Evolutionary conservation across 169 alveolate species (phyloP).

Genomic region (Hammondia hammondi): DNA sequence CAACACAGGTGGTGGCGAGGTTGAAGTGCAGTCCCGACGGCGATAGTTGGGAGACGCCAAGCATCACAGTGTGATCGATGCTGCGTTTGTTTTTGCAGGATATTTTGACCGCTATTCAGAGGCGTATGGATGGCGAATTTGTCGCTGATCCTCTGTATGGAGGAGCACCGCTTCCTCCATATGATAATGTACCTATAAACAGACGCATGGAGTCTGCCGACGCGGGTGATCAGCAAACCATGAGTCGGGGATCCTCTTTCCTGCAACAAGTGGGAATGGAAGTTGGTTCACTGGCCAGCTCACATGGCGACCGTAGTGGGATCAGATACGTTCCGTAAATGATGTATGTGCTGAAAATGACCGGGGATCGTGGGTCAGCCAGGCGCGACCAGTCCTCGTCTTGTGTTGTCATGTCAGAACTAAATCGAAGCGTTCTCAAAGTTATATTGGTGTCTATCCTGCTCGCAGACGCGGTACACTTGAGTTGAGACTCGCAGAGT

Average conservation of each 20-base stretch:
- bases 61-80: background rate
- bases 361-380: slow-evolving; percentile 10
- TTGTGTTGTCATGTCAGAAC: background rate
- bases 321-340: slow-evolving; percentile 40
- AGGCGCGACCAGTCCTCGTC: slow-evolving; percentile 6
- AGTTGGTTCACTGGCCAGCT: slow-evolving; percentile 40
- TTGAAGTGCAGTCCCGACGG: background rate
- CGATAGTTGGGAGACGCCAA: background rate
- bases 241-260: slow-evolving; percentile 26
- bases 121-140: slow-evolving; percentile 46
- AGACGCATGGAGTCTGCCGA: slow-evolving; percentile 14
- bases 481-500: too few relatives aligned
- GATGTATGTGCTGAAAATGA: background rate
- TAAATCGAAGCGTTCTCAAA: background rate
- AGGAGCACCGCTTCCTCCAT: slow-evolving; percentile 51
- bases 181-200: slow-evolving; percentile 41
- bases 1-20: background rate
- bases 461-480: too few relatives aligned
- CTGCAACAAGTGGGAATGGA: slow-evolving; percentile 60
- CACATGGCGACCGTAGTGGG: slow-evolving; percentile 45
- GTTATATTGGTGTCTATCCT: background rate
- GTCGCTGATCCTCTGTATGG: slow-evolving; percentile 51
- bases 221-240: slow-evolving; percentile 12
- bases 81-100: background rate
- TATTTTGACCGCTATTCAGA: slow-evolving; percentile 27